phyloP scores from a whole-genome alignment of 495 filamentous ascomycete species.

The Cercophora newfieldiana region DNA sequence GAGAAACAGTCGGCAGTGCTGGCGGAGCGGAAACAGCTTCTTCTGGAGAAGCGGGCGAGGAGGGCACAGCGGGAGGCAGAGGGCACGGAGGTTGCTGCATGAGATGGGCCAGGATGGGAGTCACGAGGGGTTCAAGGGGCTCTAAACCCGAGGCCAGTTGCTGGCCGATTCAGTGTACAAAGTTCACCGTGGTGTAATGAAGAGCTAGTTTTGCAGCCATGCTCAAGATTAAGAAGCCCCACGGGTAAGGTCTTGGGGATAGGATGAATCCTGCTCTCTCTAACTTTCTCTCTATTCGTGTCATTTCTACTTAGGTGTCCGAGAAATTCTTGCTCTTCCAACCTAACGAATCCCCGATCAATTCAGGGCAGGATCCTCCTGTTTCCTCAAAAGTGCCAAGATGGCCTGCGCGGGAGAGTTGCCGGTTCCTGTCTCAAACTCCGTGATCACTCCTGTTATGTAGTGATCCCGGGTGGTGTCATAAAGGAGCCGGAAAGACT shows the following conservation, averaged over 20 bases:
- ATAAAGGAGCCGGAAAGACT: slow-evolving; percentile 83
- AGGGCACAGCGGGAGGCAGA: slow-evolving; percentile 61
- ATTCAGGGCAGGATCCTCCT: slow-evolving; percentile 47
- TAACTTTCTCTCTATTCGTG: not conserved
- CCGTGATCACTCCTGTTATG: slow-evolving; percentile 85
- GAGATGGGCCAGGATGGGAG: slow-evolving; percentile 12
- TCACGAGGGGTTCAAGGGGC: slow-evolving; percentile 3
- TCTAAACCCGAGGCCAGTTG: not conserved
- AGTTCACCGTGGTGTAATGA: slow-evolving; percentile 11
- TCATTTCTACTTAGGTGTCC: not conserved
- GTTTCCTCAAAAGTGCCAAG: slow-evolving; percentile 51
- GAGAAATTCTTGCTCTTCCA: not conserved
- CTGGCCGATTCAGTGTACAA: slow-evolving; percentile 19
- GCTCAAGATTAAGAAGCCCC: not conserved
- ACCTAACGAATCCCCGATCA: not conserved
- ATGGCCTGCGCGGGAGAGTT: slow-evolving; percentile 84
- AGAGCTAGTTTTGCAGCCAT: not conserved
- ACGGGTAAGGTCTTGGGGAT: not conserved
- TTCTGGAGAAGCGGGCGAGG: slow-evolving; percentile 87
- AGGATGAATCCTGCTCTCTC: not conserved
- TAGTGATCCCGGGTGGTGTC: slow-evolving; percentile 92
- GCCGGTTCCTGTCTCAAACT: slow-evolving; percentile 63
- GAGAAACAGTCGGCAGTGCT: slow-evolving; percentile 72
- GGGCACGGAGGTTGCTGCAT: slow-evolving; percentile 23
- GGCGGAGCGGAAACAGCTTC: slow-evolving; percentile 66